A percentile compares a stretch with the other conserved stretches of the same genome.
phyloP scores from a whole-genome alignment of 2,329 filamentous ascomycete genomes.

The Microcera coccophila region DNA sequence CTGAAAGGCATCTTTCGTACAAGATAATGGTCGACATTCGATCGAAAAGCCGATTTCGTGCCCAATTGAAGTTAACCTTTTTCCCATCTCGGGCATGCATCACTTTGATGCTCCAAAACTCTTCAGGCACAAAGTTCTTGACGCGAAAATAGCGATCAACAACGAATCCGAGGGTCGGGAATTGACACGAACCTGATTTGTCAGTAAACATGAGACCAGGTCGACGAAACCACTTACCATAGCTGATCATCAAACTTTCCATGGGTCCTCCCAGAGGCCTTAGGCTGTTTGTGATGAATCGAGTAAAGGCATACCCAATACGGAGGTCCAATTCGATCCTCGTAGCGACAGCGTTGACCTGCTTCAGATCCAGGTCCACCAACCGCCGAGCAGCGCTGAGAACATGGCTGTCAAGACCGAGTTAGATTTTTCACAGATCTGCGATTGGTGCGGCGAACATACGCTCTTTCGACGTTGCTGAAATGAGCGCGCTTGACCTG shows the following conservation, averaged over 20 bases:
- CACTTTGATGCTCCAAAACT: constrained; percentile 89
- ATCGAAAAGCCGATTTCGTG: constrained; percentile 79
- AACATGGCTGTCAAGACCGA: constrained; percentile 69
- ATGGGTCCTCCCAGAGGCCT: constrained; percentile 66
- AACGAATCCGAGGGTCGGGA: constrained; percentile 93
- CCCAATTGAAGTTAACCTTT: constrained; percentile 81
- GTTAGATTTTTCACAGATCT: too few species aligned
- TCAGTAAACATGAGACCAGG: constrained; percentile 4
- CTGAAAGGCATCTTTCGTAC: constrained; percentile 77
- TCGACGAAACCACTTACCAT: constrained; percentile 52
- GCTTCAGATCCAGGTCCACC: constrained; percentile 73
- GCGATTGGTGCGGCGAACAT: constrained; percentile 36
- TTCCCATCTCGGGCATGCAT: constrained; percentile 73
- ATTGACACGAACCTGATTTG: constrained; percentile 76
- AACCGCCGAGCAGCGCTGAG: constrained; percentile 76
- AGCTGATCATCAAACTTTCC: constrained; percentile 67
- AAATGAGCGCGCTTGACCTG: constrained; percentile 84
- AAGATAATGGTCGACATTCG: constrained; percentile 74
- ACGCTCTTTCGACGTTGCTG: constrained; percentile 93
- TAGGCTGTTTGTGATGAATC: constrained; percentile 78
- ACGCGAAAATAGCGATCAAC: constrained; percentile 95
- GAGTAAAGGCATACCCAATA: constrained; percentile 88
- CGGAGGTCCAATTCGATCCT: constrained; percentile 90
- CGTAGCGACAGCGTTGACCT: constrained; percentile 81
- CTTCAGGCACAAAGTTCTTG: constrained; percentile 86